phyloP scores from a whole-genome alignment of 169 alveolate species.

The Cryptosporidium xiaoi region DNA sequence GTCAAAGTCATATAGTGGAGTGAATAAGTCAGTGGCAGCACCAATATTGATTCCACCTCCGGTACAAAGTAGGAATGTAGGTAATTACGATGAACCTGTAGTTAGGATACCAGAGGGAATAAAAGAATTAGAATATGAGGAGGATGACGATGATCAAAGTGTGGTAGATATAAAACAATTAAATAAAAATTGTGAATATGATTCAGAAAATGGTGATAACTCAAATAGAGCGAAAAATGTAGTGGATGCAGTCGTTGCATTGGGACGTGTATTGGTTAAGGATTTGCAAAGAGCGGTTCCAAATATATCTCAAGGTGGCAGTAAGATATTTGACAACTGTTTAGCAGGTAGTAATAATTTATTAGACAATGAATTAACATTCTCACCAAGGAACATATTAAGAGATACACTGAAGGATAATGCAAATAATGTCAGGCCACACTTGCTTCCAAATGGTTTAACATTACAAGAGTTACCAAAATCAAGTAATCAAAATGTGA shows the following conservation, averaged over 20 bases:
- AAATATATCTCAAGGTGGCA: slow-evolving; percentile 31
- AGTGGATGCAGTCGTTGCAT: slow-evolving; percentile 72
- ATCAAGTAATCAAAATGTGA: neutral
- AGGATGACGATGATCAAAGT: slow-evolving; percentile 74
- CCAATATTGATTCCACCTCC: slow-evolving; percentile 67
- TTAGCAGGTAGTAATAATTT: slow-evolving; percentile 32
- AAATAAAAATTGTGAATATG: slow-evolving; percentile 30
- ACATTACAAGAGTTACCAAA: slow-evolving; percentile 55
- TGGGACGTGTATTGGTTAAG: slow-evolving; percentile 70
- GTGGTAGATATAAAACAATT: slow-evolving; percentile 64
- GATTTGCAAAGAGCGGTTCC: slow-evolving; percentile 72
- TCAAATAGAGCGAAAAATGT: slow-evolving; percentile 65
- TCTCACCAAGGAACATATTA: slow-evolving; percentile 46
- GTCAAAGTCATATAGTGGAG: slow-evolving; percentile 14
- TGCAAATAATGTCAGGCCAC: slow-evolving; percentile 31
- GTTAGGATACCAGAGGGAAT: slow-evolving; percentile 59
- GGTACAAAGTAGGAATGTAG: slow-evolving; percentile 50
- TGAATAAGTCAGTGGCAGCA: slow-evolving; percentile 60
- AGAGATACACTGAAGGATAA: slow-evolving; percentile 29
- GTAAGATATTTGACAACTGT: slow-evolving; percentile 53
- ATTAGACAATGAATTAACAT: slow-evolving; percentile 26
- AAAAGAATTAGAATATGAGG: slow-evolving; percentile 49
- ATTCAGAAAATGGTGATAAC: slow-evolving; percentile 66
- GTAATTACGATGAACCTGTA: slow-evolving; percentile 63
- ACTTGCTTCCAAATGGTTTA: slow-evolving; percentile 67